These are phyloP conservation scores for Candida manassasensis DNA, from an alignment of 805 yeast species.

Conservation along the genomic window DNA sequence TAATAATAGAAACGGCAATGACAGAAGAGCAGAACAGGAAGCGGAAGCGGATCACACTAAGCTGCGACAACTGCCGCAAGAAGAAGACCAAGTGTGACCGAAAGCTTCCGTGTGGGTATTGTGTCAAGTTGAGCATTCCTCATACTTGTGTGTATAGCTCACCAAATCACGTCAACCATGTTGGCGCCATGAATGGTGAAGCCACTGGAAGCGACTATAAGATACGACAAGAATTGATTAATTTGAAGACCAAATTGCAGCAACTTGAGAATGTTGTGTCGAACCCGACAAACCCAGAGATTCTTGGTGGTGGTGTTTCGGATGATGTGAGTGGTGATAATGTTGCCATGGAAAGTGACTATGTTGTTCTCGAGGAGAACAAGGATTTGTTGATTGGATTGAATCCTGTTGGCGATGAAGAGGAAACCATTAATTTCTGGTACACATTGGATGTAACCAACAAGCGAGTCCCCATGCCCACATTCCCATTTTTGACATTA, in stretches of 20 bases:
- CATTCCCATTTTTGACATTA: constrained; percentile 7
- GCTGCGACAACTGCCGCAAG: constrained; percentile 44
- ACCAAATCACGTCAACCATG: constrained; percentile 5
- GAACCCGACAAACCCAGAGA: background rate
- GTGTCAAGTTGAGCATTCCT: constrained; percentile 9
- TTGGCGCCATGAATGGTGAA: background rate
- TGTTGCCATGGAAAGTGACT: background rate
- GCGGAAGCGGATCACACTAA: constrained; percentile 40
- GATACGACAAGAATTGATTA: constrained; percentile 3
- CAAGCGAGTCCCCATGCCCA: background rate
- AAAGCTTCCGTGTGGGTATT: constrained; percentile 26
- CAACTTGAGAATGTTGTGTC: constrained; percentile 4
- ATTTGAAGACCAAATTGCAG: background rate
- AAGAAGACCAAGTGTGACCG: constrained; percentile 43
- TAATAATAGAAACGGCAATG: no score
- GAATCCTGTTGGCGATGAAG: constrained; percentile 11
- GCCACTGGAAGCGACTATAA: background rate
- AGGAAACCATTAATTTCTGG: constrained; percentile 20
- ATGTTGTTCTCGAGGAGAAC: constrained; percentile 1
- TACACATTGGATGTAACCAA: background rate
- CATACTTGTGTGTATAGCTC: constrained; percentile 7
- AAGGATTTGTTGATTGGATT: constrained; percentile 10
- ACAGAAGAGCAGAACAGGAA: constrained; percentile 14
- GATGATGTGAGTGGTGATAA: background rate
- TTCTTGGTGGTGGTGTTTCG: no score